These are phyloP conservation scores for Leccinum variabile DNA, from an alignment of 1,284 basidiomycete species.

Conservation along the genomic window DNA sequence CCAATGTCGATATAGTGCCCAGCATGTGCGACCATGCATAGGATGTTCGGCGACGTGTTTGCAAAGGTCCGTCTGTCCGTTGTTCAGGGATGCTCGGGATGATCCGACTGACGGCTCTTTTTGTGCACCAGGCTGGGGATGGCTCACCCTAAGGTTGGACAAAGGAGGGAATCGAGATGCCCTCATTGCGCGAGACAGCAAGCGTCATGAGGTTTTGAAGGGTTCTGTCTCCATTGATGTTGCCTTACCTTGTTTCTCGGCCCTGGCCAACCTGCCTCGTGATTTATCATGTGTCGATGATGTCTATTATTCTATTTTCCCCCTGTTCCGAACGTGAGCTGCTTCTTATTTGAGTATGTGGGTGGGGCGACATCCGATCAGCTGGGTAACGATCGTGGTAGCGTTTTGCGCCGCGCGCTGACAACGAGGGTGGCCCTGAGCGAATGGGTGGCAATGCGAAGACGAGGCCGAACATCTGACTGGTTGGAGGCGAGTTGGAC, in stretches of 20 bases:
- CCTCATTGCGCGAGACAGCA: constrained; percentile 25
- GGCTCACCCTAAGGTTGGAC: constrained; percentile 24
- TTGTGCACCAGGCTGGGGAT: constrained; percentile 21
- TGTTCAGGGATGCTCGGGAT: neutral
- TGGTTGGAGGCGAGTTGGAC: constrained; percentile 10
- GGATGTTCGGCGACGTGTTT: constrained; percentile 38
- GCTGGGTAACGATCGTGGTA: constrained; percentile 8
- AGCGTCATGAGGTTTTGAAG: constrained; percentile 10
- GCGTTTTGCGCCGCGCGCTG: constrained; percentile 20
- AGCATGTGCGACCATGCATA: constrained; percentile 35
- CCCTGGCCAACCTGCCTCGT: constrained; percentile 3
- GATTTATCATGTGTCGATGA: constrained; percentile 16
- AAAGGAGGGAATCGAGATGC: constrained; percentile 23
- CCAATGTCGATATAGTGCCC: constrained; percentile 42
- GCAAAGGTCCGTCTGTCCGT: constrained; percentile 33
- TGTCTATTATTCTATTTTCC: constrained; percentile 22
- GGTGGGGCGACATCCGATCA: constrained; percentile 16
- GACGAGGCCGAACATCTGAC: constrained; percentile 11
- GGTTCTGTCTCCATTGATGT: neutral
- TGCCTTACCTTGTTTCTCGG: neutral
- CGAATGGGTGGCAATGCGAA: constrained; percentile 8
- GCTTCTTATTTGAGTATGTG: constrained; percentile 4
- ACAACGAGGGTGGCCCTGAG: constrained; percentile 22
- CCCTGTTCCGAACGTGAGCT: constrained; percentile 10
- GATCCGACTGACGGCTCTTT: constrained; percentile 11